A percentile compares a stretch with the other conserved stretches of the same genome.
These are phyloP conservation scores for Calycina herbarum DNA, from an alignment of 2,329 filamentous ascomycete species.

Conservation along the genomic window DNA sequence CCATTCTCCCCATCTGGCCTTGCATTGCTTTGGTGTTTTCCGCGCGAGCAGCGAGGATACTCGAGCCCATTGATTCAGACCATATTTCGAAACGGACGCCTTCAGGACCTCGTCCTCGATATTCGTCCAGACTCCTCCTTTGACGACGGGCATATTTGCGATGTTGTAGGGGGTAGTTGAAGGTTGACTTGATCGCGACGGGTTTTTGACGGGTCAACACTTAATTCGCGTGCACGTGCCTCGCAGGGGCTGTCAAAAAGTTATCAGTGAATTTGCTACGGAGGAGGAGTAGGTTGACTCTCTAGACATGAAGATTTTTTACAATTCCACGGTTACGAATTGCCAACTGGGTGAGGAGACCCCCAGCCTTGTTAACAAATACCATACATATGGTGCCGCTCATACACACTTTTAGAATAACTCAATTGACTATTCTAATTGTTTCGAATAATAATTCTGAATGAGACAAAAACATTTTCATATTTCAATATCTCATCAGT, in stretches of 20 bases:
- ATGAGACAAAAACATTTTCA: not conserved
- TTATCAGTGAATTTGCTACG: too few species aligned
- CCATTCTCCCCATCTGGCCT: slow-evolving; percentile 98
- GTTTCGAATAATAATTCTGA: not conserved
- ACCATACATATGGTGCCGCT: too few species aligned
- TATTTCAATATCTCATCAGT: not conserved
- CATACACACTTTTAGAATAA: not conserved
- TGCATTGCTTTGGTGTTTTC: slow-evolving; percentile 99
- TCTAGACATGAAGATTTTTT: too few species aligned
- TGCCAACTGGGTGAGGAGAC: too few species aligned
- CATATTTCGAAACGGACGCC: slow-evolving; percentile 83
- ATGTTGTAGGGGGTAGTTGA: slow-evolving; percentile 11
- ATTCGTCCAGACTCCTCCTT: slow-evolving; percentile 74
- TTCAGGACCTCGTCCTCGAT: slow-evolving; percentile 96
- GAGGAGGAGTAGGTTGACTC: too few species aligned
- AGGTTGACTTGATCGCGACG: slow-evolving; percentile 2
- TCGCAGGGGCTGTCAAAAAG: too few species aligned
- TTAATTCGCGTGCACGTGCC: too few species aligned
- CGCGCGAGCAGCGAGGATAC: slow-evolving; percentile 95
- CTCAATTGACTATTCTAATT: not conserved
- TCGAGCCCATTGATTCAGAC: slow-evolving; percentile 96
- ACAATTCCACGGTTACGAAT: too few species aligned
- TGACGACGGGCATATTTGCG: slow-evolving; percentile 66
- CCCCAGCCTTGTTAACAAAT: too few species aligned
- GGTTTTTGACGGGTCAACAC: too few species aligned